Evolutionary conservation across 2,329 filamentous ascomycete species (phyloP).

Genomic region (Falciphora oryzae): DNA sequence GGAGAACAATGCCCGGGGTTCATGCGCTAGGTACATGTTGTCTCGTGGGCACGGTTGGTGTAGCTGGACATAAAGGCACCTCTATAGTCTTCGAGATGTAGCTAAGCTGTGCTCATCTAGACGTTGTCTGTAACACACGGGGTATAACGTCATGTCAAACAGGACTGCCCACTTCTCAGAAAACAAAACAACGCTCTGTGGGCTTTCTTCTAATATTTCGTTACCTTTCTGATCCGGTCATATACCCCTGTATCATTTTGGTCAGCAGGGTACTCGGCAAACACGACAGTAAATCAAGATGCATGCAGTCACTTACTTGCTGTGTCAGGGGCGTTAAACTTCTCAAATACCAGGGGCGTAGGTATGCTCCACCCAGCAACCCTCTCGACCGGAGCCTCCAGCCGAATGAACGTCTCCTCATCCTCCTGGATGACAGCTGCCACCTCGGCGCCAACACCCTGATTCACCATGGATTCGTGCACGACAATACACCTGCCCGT

Average conservation of each 20-base stretch:
- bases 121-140: neutral
- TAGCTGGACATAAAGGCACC: no score
- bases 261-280: neutral
- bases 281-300: neutral
- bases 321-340: conserved; percentile 78
- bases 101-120: neutral
- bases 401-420: conserved; percentile 64
- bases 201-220: conserved; percentile 50
- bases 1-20: no score
- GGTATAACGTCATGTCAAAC: neutral
- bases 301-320: conserved; percentile 57
- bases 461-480: conserved; percentile 88
- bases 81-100: no score
- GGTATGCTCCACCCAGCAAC: conserved; percentile 90
- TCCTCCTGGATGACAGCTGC: conserved; percentile 83
- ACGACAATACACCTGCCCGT: conserved; percentile 84
- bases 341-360: conserved; percentile 72
- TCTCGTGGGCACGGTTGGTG: no score
- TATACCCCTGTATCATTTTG: conserved; percentile 53
- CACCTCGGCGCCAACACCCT: conserved; percentile 82
- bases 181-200: neutral
- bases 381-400: conserved; percentile 80
- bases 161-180: neutral
- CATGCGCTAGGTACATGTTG: no score
- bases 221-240: conserved; percentile 60